Evolutionary conservation across 2,329 filamentous ascomycete species (phyloP), one percentile per base, ranked within the genome.

Genomic region (Alternaria sp.): DNA sequence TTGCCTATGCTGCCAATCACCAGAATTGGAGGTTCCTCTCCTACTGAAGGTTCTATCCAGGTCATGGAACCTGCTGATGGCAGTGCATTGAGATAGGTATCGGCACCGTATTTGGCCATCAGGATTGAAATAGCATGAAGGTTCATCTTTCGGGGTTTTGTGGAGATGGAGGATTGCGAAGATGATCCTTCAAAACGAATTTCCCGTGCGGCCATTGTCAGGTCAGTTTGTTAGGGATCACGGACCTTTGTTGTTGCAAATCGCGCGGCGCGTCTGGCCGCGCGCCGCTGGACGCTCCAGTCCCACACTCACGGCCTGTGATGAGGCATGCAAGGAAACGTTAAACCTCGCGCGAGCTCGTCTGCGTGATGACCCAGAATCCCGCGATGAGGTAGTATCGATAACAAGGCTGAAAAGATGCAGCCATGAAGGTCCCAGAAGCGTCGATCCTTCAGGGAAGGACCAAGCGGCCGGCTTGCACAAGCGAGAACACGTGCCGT

Each of bases 401-500:
- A 46, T 30, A 30, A 14, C 24, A 18, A 44, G 30, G 57, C 24
- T 36, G 34, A 18, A 32, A 14, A 30, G 30, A 55, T 47, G 44
- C 56, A 48, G 34, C 16, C 34, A 2, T n/a, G 16, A 8, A 38
- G 43, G 56, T 34, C 32, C 34, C 36, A 59, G 44, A 24, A 55
- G 34, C 38, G 38, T 38, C 24, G 42, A 22, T 46, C 20, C 32
- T 53, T 32, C 30, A 18, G 51, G 38, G 26, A 20, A 26, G 36
- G 51, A 26, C 39, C n/a, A 34, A 44, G 51, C 46, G 20, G 20
- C 22, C 46, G 14, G 11, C 5, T n/a, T 20, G 28, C 24, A 24
- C 42, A 55, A 49, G 57, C 51, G 51, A 39, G 47, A 48, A 38
- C 57, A 59, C 57, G 57, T 59, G 57, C 51, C 38, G 42, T 49